Percentiles rank a stretch among this genome's conserved stretches.
Evolutionary conservation across 169 alveolate species (phyloP).

Genomic region (Neospora caninum): DNA sequence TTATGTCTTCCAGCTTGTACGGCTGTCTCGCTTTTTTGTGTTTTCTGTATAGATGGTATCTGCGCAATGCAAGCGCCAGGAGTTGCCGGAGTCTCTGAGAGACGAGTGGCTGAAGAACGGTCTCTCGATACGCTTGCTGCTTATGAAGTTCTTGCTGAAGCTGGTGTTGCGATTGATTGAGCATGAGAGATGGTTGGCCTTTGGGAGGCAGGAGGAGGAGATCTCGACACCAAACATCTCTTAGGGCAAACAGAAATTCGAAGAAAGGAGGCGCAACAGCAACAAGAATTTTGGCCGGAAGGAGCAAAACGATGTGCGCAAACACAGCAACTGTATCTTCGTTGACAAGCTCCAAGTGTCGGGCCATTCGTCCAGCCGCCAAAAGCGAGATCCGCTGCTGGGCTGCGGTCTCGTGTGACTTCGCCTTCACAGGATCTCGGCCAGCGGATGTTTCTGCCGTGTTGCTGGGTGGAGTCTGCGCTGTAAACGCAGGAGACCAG

Average conservation of each 20-base stretch:
- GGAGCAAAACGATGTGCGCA: neutral
- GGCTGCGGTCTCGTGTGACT: neutral
- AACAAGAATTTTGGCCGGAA: neutral
- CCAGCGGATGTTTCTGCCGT: neutral
- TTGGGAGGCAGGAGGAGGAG: neutral
- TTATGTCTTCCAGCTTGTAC: too few species aligned
- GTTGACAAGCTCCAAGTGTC: slow-evolving; percentile 1
- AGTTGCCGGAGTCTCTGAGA: slow-evolving; percentile 3
- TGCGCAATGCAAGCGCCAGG: neutral
- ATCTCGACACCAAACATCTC: neutral
- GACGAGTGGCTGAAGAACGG: neutral
- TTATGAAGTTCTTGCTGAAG: neutral
- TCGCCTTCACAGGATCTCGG: neutral
- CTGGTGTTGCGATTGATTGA: neutral
- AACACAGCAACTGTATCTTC: neutral
- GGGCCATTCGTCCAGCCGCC: neutral
- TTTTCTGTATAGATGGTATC: neutral
- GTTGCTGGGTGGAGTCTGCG: too few species aligned
- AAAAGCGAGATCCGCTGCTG: neutral
- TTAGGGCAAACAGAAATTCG: neutral
- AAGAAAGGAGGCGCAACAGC: neutral
- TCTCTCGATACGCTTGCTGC: neutral
- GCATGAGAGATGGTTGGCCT: neutral
- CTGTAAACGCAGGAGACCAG: too few species aligned
- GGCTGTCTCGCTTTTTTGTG: neutral